Conservation (phyloP, 2,329 filamentous ascomycete genomes). For the Trichoderma cornu-damae region DNA sequence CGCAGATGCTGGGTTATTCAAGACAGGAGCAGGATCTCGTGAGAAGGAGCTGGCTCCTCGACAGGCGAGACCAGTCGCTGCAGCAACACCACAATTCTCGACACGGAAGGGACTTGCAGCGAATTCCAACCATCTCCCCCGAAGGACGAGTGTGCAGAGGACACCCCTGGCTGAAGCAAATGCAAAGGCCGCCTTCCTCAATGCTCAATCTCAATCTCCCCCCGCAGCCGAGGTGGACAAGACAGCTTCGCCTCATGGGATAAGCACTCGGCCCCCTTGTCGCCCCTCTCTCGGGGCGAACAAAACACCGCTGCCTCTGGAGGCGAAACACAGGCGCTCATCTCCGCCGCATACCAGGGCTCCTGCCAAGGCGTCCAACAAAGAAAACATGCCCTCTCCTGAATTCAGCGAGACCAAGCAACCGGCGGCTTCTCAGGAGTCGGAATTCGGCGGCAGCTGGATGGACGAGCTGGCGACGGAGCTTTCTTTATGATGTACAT, state of each 20-base stretch:
- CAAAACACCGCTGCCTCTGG: neutral
- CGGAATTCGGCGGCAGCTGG: conserved; percentile 38
- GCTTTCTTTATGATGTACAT: conserved; percentile 22
- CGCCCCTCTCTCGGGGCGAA: neutral
- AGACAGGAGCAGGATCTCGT: neutral
- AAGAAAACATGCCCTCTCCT: conserved; percentile 25
- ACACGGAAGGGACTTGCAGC: neutral
- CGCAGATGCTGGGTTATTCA: neutral
- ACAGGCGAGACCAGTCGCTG: neutral
- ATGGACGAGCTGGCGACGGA: conserved; percentile 35
- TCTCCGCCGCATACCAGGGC: neutral
- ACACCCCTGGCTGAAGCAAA: neutral
- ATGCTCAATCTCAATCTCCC: neutral
- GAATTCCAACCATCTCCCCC: neutral
- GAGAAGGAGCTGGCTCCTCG: neutral
- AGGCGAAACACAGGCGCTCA: neutral
- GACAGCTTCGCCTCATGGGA: neutral
- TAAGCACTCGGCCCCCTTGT: neutral
- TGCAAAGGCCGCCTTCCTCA: neutral
- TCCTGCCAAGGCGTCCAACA: conserved; percentile 15
- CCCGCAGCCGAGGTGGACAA: neutral
- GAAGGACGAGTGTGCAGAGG: neutral
- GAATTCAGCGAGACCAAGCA: neutral
- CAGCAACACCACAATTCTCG: neutral
- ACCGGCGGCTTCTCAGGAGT: conserved; percentile 32